These are phyloP conservation scores for Gnomoniopsis smithogilvyi DNA, from an alignment of 2,329 filamentous ascomycete species.

Conservation along the genomic window DNA sequence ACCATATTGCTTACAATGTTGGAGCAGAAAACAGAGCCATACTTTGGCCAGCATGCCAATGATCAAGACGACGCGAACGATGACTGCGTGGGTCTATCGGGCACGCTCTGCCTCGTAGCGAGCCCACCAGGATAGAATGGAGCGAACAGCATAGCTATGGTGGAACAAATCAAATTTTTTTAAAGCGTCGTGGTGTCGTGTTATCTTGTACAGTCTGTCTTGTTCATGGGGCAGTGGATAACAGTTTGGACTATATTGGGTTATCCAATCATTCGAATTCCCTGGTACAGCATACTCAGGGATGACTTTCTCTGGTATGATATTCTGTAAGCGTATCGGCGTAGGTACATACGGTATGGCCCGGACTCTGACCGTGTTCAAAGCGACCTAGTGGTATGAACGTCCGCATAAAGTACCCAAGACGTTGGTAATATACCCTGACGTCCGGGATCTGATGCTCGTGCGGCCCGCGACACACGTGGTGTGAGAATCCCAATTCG, in stretches of 20 bases:
- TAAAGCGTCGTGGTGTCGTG: not conserved
- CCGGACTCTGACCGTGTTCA: no score
- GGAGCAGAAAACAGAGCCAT: not conserved
- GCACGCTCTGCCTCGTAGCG: conserved; percentile 1
- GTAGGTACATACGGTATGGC: no score
- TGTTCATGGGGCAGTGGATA: not conserved
- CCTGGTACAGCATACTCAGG: no score
- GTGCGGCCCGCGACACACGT: not conserved
- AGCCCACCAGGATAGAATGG: conserved; percentile 14
- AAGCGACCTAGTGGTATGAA: no score
- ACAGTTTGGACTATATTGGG: not conserved
- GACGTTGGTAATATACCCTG: no score
- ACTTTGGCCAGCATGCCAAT: not conserved
- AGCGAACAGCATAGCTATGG: conserved; percentile 5
- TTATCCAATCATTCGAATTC: not conserved
- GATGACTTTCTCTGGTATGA: no score
- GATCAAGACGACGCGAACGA: not conserved
- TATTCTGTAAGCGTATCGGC: no score
- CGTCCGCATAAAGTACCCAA: no score
- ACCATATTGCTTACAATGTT: not conserved
- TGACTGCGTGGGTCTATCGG: not conserved
- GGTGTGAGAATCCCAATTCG: not conserved
- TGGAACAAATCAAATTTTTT: conserved; percentile 5
- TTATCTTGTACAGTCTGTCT: not conserved
- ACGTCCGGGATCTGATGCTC: not conserved